Base-by-base conservation (phyloP, 2,329 filamentous ascomycete species). In the Penicillium concentricum region DNA sequence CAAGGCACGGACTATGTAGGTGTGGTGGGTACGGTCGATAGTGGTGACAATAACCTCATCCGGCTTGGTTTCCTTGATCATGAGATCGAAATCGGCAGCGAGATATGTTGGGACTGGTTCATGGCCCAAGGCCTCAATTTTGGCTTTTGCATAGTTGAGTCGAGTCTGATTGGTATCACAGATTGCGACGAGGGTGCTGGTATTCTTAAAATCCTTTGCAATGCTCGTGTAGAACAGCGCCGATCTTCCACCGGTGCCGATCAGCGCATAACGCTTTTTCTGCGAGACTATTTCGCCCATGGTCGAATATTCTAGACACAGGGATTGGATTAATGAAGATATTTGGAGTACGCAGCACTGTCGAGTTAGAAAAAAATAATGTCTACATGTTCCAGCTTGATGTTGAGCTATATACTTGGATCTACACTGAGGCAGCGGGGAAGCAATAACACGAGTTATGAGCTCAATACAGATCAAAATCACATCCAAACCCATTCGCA, bases 31-130 rank as follows among this genome's bases (percentile, higher is more conserved):
- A 26, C 84, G 79, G 70, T 87, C 84, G 63, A 87, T 84, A 0
- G 84, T 86, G 0, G 84, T 86, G 16, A 87, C 78, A 60, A 87
- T 86, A 16, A 87, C 78, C 65, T 84, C 83, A 67, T 87, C 82
- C 0, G 84, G 84, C 54, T 77, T 77, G 0, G 82, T 82, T 46
- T 84, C 81, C 32, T 71, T 54, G 60, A 72, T 77, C 84, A 87
- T 86, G 46, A 72, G 71, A 66, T 85, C 83, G 61, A 87, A 87
- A 62, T 82, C 76, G 13, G 69, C 58, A 0, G 83, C 82, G 28
- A 78, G 74, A 68, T 80, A 87, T 0, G 82, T 84, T 2, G 83
- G 82, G 0, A 87, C 76, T 2, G 72, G 63, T 2, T 61, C 68
- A 61, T 83, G 77, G 24, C 81, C 79, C 1, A 85, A 69, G 10